Evolutionary conservation across 2,329 filamentous ascomycete species (phyloP), one percentile per base, ranked within the genome.

Genomic region (Dothistroma pini): DNA sequence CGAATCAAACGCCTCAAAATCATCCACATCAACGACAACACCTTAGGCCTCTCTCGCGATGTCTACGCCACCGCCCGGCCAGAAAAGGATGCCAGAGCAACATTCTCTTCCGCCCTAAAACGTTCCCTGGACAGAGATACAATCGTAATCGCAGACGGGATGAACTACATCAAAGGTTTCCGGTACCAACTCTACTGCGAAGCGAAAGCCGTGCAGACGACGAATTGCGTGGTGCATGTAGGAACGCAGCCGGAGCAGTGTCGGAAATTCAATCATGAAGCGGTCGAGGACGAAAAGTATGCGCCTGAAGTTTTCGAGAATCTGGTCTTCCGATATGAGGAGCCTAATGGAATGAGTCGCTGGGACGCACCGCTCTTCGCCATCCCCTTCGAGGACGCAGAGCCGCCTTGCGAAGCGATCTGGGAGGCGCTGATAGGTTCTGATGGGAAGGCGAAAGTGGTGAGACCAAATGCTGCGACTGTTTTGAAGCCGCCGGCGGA

Each of bases 141-240:
- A 70, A 86, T 96, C 60, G 89, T 95, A 56, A 85, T 96, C 52
- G 84, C 91, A 16, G 90, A 96, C 73, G 86, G 87, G 1, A 78
- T 90, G 62, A 95, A 95, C 76, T 96, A 95, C 76, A 96, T 96
- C 78, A 95, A 95, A 75, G 91, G 90, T 41, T 95, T 90, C 84
- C 83, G 91, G 54, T 96, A 96, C 74, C 90, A 96, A 79, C 80
- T 96, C 22, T 89, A 88, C 75, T 93, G 90, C 78, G 90, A 95
- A 76, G 86, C 90, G 41, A 95, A 95, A 76, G 90, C 90, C 53
- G 78, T 90, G 57, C 80, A 87, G 64, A 95, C 90, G 3, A 85
- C 89, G 2, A 89, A 84, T 75, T 92, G 89, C 70, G 85, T 95
- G 59, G 79, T 95, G 73, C 84, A 86, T 69, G 76, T 86, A 67